Conservation (phyloP, 495 filamentous ascomycete species). For the Daldinia childiae region DNA sequence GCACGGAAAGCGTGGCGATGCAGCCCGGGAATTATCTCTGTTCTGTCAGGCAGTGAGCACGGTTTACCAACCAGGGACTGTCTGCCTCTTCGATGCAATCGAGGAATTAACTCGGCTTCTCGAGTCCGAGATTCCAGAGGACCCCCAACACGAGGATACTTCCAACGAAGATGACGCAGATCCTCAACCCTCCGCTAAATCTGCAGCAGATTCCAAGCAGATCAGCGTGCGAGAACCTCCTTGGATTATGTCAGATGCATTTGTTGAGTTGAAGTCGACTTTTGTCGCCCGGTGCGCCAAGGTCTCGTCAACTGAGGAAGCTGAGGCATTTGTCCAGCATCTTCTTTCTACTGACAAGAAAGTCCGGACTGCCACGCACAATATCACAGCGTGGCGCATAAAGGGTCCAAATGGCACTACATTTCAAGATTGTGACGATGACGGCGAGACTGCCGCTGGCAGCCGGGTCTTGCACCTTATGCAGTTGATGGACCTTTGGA, state of each 20-base stretch:
- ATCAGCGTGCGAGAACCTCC: conserved; percentile 55
- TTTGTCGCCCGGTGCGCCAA: conserved; percentile 80
- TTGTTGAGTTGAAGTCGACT: conserved; percentile 85
- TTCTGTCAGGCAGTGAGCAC: conserved; percentile 71
- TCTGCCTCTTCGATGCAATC: conserved; percentile 89
- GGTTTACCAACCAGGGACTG: conserved; percentile 75
- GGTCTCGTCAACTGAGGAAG: conserved; percentile 74
- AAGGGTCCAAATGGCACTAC: conserved; percentile 61
- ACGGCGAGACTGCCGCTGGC: conserved; percentile 95
- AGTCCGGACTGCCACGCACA: conserved; percentile 86
- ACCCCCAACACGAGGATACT: conserved; percentile 23
- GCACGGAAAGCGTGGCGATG: conserved; percentile 71
- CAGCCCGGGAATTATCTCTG: conserved; percentile 69
- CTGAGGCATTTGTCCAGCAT: conserved; percentile 72
- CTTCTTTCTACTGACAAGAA: conserved; percentile 82
- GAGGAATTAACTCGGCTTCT: conserved; percentile 64
- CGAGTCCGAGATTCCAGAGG: conserved; percentile 29
- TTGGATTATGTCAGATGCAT: conserved; percentile 76
- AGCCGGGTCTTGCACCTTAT: conserved; percentile 85
- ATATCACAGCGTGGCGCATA: conserved; percentile 76
- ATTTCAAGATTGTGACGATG: conserved; percentile 93
- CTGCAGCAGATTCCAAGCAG: conserved; percentile 12
- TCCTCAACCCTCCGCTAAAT: conserved; percentile 5
- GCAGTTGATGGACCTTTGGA: conserved; percentile 94
- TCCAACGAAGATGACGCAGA: conserved; percentile 25